Conservation (phyloP, 345 rosid genomes). For the Lepidium africanum region DNA sequence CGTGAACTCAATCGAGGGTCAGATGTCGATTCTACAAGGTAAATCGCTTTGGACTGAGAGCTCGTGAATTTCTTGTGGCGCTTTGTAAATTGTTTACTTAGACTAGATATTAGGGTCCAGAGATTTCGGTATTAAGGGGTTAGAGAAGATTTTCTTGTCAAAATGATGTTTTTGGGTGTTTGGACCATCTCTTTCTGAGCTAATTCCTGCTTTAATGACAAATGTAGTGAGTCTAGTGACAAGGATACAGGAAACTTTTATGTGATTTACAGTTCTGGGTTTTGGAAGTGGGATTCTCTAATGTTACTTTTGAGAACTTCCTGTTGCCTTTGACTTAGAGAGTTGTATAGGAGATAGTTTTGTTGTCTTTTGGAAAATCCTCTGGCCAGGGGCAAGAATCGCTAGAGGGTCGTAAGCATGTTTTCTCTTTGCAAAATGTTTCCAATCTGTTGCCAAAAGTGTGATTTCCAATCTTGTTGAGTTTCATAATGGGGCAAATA, state of each 20-base stretch:
- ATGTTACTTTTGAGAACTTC: not conserved
- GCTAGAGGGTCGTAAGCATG: constrained; percentile 66
- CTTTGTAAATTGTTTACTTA: not conserved
- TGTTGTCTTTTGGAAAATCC: constrained; percentile 55
- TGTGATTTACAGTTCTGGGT: constrained; percentile 34
- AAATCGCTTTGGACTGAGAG: not conserved
- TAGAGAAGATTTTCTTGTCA: not conserved
- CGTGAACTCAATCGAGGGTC: not conserved
- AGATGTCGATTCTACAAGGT: not conserved
- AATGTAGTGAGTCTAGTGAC: not conserved
- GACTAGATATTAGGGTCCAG: not conserved
- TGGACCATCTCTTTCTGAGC: not conserved
- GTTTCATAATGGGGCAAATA: constrained; percentile 67
- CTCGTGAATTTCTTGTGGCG: not conserved
- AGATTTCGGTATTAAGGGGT: not conserved
- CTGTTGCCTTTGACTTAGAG: constrained; percentile 4
- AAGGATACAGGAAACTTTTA: constrained; percentile 1
- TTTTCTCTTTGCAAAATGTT: constrained; percentile 53
- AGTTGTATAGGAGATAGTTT: constrained; percentile 21
- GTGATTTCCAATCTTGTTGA: constrained; percentile 68
- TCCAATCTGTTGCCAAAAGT: constrained; percentile 75
- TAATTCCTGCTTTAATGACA: not conserved
- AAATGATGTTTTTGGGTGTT: not conserved
- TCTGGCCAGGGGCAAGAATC: constrained; percentile 86
- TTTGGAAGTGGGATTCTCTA: constrained; percentile 12